phyloP scores from a whole-genome alignment of 2,329 filamentous ascomycete species.

The Penicillium hesseltinei region DNA sequence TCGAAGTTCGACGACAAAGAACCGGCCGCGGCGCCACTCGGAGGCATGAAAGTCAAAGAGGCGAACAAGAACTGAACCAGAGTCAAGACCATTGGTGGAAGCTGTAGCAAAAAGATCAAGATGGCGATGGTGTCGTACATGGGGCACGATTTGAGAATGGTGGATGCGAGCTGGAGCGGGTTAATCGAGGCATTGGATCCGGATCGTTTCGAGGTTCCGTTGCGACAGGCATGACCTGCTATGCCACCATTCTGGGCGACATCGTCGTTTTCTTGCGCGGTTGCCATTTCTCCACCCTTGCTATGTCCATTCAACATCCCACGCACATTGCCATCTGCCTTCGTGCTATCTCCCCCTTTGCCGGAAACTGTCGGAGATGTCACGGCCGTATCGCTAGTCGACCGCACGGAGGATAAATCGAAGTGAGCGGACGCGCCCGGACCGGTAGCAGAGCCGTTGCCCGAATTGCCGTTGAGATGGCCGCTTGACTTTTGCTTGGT shows the following conservation, averaged over 20 bases:
- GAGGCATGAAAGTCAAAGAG: slow-evolving; percentile 86
- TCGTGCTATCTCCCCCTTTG: slow-evolving; percentile 31
- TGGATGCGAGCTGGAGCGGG: slow-evolving; percentile 73
- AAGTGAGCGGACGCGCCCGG: slow-evolving; percentile 39
- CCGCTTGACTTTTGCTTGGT: slow-evolving; percentile 57
- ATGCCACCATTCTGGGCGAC: slow-evolving; percentile 32
- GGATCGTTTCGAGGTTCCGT: slow-evolving; percentile 37
- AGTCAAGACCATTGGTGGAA: slow-evolving; percentile 83
- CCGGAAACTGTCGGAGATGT: slow-evolving; percentile 27
- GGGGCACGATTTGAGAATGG: slow-evolving; percentile 84
- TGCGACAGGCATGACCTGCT: slow-evolving; percentile 30
- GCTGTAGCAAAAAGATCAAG: slow-evolving; percentile 89
- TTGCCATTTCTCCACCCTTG: slow-evolving; percentile 37
- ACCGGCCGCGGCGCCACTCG: slow-evolving; percentile 72
- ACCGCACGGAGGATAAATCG: slow-evolving; percentile 42
- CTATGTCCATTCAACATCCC: slow-evolving; percentile 37
- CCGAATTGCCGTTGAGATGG: slow-evolving; percentile 52
- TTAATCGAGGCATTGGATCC: slow-evolving; percentile 56
- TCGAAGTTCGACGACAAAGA: slow-evolving; percentile 78
- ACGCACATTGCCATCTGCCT: slow-evolving; percentile 36
- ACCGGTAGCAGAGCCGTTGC: slow-evolving; percentile 41
- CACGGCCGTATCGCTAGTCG: slow-evolving; percentile 36
- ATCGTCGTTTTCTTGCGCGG: slow-evolving; percentile 34
- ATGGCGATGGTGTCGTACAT: slow-evolving; percentile 95
- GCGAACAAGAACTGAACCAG: slow-evolving; percentile 91